Percentiles rank a stretch among this genome's conserved stretches.
phyloP scores from a whole-genome alignment of 1,139 yeast genomes.

The Blastobotrys elegans region DNA sequence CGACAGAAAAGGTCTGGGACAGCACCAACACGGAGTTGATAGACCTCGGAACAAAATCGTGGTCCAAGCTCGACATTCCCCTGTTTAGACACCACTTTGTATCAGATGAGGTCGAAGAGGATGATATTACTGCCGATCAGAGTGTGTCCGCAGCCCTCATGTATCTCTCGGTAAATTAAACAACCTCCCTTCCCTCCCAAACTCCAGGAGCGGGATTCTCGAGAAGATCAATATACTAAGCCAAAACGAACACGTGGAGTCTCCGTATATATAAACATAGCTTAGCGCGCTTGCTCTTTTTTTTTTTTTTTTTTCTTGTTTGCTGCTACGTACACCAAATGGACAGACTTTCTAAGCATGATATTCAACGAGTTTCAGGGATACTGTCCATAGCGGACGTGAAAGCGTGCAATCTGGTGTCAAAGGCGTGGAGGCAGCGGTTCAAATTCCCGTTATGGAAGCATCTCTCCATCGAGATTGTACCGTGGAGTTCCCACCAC shows the following conservation, averaged over 20 bases:
- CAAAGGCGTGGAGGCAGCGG: not conserved
- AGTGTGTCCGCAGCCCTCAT: constrained; percentile 8
- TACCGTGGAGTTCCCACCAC: not conserved
- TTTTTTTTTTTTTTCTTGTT: too few species aligned
- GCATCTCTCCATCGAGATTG: not conserved
- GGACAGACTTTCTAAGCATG: not conserved
- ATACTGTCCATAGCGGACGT: not conserved
- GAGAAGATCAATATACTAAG: too few species aligned
- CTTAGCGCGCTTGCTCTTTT: too few species aligned
- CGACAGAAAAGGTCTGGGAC: not conserved
- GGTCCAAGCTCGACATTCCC: constrained; percentile 1
- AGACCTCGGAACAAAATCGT: constrained; percentile 1
- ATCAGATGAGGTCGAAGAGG: constrained; percentile 1
- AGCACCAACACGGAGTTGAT: not conserved
- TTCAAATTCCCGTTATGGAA: constrained; percentile 1
- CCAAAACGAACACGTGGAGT: too few species aligned
- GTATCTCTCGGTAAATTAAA: constrained; percentile 6
- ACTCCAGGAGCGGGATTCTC: too few species aligned
- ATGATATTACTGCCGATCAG: constrained; percentile 6
- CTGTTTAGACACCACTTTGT: constrained; percentile 4
- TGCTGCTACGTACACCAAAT: too few species aligned
- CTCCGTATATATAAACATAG: too few species aligned
- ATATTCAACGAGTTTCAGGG: not conserved
- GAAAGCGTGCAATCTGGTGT: not conserved
- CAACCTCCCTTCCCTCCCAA: too few species aligned